Conservation (phyloP, 2,329 filamentous ascomycete genomes). For the Trichophaea hybrida region DNA sequence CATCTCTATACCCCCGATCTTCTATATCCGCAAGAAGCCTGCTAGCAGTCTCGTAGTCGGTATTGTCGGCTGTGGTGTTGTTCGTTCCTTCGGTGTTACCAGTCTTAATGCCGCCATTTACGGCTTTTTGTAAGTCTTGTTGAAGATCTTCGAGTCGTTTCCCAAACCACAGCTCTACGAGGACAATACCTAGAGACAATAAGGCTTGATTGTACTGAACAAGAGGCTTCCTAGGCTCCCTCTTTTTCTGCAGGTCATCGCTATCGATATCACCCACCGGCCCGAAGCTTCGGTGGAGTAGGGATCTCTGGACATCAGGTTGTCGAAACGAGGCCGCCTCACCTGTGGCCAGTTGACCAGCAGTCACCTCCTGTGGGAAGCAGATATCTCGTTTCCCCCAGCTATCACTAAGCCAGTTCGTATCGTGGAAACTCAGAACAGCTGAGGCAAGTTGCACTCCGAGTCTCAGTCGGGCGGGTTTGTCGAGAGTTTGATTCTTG, state of each 20-base stretch:
- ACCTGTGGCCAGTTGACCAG: neutral
- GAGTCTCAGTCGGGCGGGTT: constrained; percentile 6
- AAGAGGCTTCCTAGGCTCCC: too few relatives aligned
- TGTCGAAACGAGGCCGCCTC: neutral
- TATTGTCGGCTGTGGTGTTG: neutral
- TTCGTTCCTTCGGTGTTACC: neutral
- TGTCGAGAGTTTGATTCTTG: neutral
- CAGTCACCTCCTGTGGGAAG: constrained; percentile 3
- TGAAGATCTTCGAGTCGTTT: too few relatives aligned
- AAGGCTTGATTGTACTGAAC: too few relatives aligned
- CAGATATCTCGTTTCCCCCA: constrained; percentile 18
- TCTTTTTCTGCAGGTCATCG: too few relatives aligned
- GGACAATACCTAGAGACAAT: too few relatives aligned
- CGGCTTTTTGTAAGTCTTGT: too few relatives aligned
- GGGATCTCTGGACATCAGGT: neutral
- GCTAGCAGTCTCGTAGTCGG: neutral
- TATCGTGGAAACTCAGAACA: constrained; percentile 17
- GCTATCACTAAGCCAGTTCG: constrained; percentile 15
- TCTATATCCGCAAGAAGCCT: neutral
- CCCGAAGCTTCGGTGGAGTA: neutral
- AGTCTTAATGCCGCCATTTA: too few relatives aligned
- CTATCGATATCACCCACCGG: too few relatives aligned
- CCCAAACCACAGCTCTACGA: too few relatives aligned
- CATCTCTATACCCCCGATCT: neutral
- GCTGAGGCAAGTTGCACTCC: constrained; percentile 19